phyloP scores from a whole-genome alignment of 768 basidiomycete species.

The Boletus barrowsii region DNA sequence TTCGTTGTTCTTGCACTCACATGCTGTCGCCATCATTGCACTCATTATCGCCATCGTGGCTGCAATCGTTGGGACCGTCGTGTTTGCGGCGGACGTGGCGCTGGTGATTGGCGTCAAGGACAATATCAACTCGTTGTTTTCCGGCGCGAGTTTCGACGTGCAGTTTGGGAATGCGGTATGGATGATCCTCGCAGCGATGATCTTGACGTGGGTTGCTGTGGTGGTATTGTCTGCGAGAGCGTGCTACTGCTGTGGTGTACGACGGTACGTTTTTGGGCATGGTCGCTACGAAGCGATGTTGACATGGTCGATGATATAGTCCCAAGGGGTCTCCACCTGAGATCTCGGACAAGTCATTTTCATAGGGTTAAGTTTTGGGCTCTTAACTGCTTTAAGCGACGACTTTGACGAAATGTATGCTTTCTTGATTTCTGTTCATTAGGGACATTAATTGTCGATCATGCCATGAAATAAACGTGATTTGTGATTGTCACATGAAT shows the following conservation, averaged over 20 bases:
- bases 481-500: neutral
- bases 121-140: conserved; percentile 37
- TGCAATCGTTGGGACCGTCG: conserved; percentile 50
- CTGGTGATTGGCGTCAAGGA: conserved; percentile 51
- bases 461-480: neutral
- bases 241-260: conserved; percentile 69
- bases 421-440: neutral
- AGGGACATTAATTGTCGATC: neutral
- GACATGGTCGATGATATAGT: conserved; percentile 7
- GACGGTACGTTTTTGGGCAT: conserved; percentile 30
- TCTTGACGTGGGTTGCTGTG: conserved; percentile 59
- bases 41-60: conserved; percentile 58
- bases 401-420: neutral
- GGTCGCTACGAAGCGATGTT: neutral
- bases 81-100: conserved; percentile 62
- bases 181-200: conserved; percentile 60
- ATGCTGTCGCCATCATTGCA: conserved; percentile 51
- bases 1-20: conserved; percentile 59
- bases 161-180: conserved; percentile 68
- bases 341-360: neutral
- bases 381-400: neutral
- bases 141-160: conserved; percentile 42
- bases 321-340: neutral
- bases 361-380: neutral
- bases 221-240: conserved; percentile 59